Evolutionary conservation across 148 eudicot species (phyloP), one percentile per base, ranked within the genome.

Genomic region (Arctostaphylos glauca): DNA sequence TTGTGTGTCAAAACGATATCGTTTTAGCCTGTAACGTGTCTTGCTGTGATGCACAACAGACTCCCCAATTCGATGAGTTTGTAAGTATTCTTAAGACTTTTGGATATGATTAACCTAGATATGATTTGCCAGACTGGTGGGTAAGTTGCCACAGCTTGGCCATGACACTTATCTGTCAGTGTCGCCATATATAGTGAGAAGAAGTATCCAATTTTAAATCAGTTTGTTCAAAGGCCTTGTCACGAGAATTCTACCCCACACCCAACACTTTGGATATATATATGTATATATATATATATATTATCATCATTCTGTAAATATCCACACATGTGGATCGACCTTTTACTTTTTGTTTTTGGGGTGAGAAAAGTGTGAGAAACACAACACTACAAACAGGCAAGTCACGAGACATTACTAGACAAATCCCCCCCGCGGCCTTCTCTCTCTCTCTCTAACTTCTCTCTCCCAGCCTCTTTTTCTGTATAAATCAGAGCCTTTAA

Each of bases 171-270:
- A 6, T 53, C 66, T n/a, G 66, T 60, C 3, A 25, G 14, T 58
- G 23, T 58, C 23, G 6, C 64, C 64, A 58, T 18, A 2, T n/a
- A 6, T 19, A n/a, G 10, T n/a, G 19, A 25, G 66, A 60, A n/a
- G 66, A 60, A 60, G 8, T 60, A 7, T 38, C 75, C 46, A 71
- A 43, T 15, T 43, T 19, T 46, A 73, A 5, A 3, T 48, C 38
- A 49, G 77, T 48, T 47, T 3, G 77, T 74, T 49, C 55, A 48
- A 74, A 74, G 56, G 56, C 77, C 77, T 49, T n/a, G 5, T 64
- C 67, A 60, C 67, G 67, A 60, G 67, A 60, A 60, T 25, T 60
- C 67, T 60, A n/a, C 67, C 67, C 67, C 31, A 7, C 67, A n/a
- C 67, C 67, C 70, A 64, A 64, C 70, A 64, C 41, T 23, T 23